Evolutionary conservation across 2,329 filamentous ascomycete genomes (phyloP).

Genomic region (Fusarium continuum): DNA sequence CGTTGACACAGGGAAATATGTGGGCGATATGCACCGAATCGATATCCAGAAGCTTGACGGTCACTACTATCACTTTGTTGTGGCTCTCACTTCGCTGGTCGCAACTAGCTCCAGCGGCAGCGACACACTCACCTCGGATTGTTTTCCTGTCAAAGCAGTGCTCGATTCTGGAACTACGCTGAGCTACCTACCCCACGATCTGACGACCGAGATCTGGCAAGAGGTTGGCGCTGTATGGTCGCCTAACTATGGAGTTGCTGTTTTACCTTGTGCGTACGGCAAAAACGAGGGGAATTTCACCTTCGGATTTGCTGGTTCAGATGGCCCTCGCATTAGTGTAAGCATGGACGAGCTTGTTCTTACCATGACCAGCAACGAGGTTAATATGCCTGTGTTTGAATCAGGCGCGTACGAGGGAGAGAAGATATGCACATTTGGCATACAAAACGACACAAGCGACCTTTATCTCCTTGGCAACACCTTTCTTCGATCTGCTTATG

Average conservation of each 20-base stretch:
- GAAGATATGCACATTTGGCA: slow-evolving; percentile 64
- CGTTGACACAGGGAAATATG: slow-evolving; percentile 79
- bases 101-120: slow-evolving; percentile 60
- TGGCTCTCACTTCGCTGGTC: slow-evolving; percentile 58
- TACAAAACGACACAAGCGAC: slow-evolving; percentile 58
- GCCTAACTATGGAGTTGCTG: slow-evolving; percentile 48
- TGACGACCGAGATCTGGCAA: slow-evolving; percentile 63
- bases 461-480: slow-evolving; percentile 65
- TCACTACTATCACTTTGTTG: slow-evolving; percentile 57
- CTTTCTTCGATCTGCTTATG: slow-evolving; percentile 68
- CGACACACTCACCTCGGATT: slow-evolving; percentile 55
- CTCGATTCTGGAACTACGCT: slow-evolving; percentile 81
- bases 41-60: slow-evolving; percentile 59
- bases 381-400: slow-evolving; percentile 48
- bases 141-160: slow-evolving; percentile 66
- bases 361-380: slow-evolving; percentile 50
- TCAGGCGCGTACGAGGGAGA: slow-evolving; percentile 56
- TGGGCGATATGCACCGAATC: slow-evolving; percentile 69
- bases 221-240: slow-evolving; percentile 64
- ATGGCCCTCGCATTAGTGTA: slow-evolving; percentile 61
- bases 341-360: slow-evolving; percentile 66
- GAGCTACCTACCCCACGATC: slow-evolving; percentile 71
- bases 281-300: slow-evolving; percentile 58
- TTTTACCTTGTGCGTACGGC: slow-evolving; percentile 61
- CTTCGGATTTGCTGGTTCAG: slow-evolving; percentile 62